These are phyloP conservation scores for Leccinellum luteum DNA, from an alignment of 768 basidiomycete genomes.

Conservation along the genomic window DNA sequence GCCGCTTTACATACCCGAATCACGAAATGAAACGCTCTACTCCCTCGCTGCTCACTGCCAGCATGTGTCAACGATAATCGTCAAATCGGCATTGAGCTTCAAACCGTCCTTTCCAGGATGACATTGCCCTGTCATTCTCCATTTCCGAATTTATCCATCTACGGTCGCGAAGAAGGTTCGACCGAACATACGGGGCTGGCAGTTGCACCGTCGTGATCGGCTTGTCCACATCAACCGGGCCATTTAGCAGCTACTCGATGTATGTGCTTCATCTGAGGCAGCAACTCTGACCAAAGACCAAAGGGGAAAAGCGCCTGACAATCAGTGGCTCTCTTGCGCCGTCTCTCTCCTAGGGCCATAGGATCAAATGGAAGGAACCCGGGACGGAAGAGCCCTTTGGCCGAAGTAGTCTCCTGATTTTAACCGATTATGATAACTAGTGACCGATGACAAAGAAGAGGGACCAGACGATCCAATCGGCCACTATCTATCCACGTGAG, in stretches of 20 bases:
- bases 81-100: not conserved
- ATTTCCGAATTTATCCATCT: not conserved
- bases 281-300: not conserved
- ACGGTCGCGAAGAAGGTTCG: not conserved
- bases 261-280: not conserved
- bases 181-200: not conserved
- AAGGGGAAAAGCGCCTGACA: not conserved
- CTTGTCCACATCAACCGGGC: not conserved
- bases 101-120: not conserved
- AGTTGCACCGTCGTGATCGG: not conserved
- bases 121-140: not conserved
- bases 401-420: conserved; percentile 2
- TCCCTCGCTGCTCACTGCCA: not conserved
- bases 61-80: not conserved
- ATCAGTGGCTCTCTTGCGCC: not conserved
- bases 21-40: conserved; percentile 1
- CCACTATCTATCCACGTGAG: not conserved
- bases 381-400: not conserved
- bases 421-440: not conserved
- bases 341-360: not conserved
- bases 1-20: not conserved
- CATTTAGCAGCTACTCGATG: not conserved
- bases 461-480: not conserved
- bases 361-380: not conserved
- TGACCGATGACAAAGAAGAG: not conserved